A percentile compares a stretch with the other conserved stretches of the same genome.
phyloP scores from a whole-genome alignment of 179 eudicot species.

The Nepenthes alata region DNA sequence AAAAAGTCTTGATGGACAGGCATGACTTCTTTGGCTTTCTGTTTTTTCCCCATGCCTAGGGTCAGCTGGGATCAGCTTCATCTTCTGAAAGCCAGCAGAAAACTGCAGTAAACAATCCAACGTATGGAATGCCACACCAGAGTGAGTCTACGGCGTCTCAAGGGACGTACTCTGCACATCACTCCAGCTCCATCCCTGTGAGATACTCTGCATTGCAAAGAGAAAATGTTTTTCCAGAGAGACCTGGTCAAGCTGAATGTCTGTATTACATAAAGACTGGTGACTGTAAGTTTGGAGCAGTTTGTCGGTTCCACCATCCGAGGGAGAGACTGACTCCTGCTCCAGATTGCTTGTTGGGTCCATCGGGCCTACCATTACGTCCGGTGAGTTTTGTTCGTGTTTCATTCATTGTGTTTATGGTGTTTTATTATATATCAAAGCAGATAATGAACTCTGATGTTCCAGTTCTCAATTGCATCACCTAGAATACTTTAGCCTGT shows the following conservation, averaged over 20 bases:
- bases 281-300: conserved; percentile 96
- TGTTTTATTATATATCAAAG: too few relatives aligned
- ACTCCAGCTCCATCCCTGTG: conserved; percentile 52
- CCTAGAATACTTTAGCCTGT: too few relatives aligned
- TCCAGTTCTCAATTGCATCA: too few relatives aligned
- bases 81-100: conserved; percentile 60
- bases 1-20: neutral
- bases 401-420: neutral
- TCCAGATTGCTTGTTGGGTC: conserved; percentile 81
- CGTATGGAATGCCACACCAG: conserved; percentile 41
- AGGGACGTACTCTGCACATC: conserved; percentile 43
- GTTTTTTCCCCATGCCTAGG: conserved; percentile 19
- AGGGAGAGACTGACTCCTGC: conserved; percentile 68
- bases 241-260: conserved; percentile 95
- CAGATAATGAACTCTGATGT: too few relatives aligned
- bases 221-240: conserved; percentile 84
- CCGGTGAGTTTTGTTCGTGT: conserved; percentile 38
- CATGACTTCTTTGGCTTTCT: neutral
- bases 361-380: conserved; percentile 84
- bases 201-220: conserved; percentile 69
- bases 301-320: conserved; percentile 92
- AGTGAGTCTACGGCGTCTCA: conserved; percentile 45
- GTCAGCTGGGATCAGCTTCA: conserved; percentile 66
- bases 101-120: conserved; percentile 37
- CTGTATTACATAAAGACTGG: conserved; percentile 98